phyloP scores from a whole-genome alignment of 164 flowering plant genomes.

The Vitis vinifera region ASM3070453v1 NC_081815.1:13564501-13565000 shows the following conservation, averaged over 20 bases:
- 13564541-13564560: too few species aligned
- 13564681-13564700: neutral
- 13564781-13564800: slow-evolving; percentile 69
- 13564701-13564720: neutral
- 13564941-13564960: too few species aligned
- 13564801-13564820: slow-evolving; percentile 59
- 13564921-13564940: slow-evolving; percentile 31
- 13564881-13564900: slow-evolving; percentile 87
- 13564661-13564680: neutral
- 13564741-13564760: slow-evolving; percentile 18
- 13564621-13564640: too few species aligned
- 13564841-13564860: slow-evolving; percentile 94
- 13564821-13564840: slow-evolving; percentile 94
- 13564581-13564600: too few species aligned
- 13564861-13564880: slow-evolving; percentile 88
- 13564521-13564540: too few species aligned
- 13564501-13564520: too few species aligned
- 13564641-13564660: neutral
- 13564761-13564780: slow-evolving; percentile 84
- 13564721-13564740: neutral
- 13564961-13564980: slow-evolving; percentile 4
- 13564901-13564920: slow-evolving; percentile 89
- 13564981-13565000: too few species aligned
- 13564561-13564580: too few species aligned
- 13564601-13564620: too few species aligned